Conservation (phyloP, 257 asterid species). For the Pogostemon cablin region DNA sequence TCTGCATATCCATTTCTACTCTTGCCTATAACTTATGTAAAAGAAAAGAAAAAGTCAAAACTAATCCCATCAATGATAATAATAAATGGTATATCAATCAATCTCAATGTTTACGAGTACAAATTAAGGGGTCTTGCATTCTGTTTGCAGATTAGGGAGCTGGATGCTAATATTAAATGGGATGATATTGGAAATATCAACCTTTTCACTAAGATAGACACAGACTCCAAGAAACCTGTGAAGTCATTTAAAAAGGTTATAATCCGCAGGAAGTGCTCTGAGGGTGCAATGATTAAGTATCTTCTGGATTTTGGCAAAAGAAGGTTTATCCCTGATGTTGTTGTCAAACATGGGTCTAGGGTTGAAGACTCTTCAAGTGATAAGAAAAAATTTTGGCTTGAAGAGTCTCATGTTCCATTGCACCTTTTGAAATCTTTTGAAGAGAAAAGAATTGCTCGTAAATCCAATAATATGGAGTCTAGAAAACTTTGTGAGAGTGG, state of each 20-base stretch:
- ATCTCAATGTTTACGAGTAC: constrained; percentile 21
- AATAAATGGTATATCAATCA: constrained; percentile 13
- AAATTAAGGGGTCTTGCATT: constrained; percentile 27
- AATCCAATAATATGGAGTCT: constrained; percentile 51
- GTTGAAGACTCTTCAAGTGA: constrained; percentile 65
- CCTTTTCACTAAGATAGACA: constrained; percentile 52
- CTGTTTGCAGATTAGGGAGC: constrained; percentile 79
- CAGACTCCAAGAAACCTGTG: constrained; percentile 59
- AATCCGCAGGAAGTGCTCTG: constrained; percentile 75
- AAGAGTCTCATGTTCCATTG: constrained; percentile 81
- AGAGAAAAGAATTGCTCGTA: constrained; percentile 83
- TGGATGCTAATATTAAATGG: constrained; percentile 86
- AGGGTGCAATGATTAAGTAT: constrained; percentile 62
- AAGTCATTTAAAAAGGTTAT: constrained; percentile 78
- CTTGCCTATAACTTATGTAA: neutral
- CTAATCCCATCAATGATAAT: constrained; percentile 12
- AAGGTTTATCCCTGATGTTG: constrained; percentile 86
- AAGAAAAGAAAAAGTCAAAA: neutral
- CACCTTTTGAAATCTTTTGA: constrained; percentile 82
- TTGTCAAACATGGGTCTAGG: constrained; percentile 64
- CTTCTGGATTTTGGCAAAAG: constrained; percentile 96
- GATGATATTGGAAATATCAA: constrained; percentile 67
- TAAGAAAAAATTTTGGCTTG: constrained; percentile 90
- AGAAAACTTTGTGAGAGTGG: constrained; percentile 48
- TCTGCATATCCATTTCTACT: constrained; percentile 11